Percentiles rank a stretch among this genome's conserved stretches.
phyloP scores from a whole-genome alignment of 2,329 filamentous ascomycete genomes.

The Colletotrichum lupini region DNA sequence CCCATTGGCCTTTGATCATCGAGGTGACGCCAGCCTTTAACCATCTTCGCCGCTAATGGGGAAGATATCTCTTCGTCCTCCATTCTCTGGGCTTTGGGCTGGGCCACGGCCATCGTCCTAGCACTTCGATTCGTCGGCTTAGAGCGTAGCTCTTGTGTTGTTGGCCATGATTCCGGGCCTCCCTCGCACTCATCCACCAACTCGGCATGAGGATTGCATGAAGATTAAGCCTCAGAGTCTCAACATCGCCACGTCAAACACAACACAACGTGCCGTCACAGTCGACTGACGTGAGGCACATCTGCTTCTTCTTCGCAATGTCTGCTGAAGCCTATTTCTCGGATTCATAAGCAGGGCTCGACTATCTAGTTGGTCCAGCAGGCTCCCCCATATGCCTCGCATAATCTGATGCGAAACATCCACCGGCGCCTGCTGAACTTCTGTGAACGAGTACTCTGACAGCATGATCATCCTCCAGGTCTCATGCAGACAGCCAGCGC shows the following conservation, averaged over 20 bases:
- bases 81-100: neutral
- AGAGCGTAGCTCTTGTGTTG: neutral
- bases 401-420: conserved; percentile 9
- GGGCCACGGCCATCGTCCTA: neutral
- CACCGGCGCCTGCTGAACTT: neutral
- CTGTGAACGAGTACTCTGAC: neutral
- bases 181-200: conserved; percentile 6
- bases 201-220: neutral
- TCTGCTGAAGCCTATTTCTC: neutral
- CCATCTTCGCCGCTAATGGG: neutral
- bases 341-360: neutral
- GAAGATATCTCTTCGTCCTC: neutral
- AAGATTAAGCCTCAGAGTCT: neutral
- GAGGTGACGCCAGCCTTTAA: neutral
- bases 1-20: conserved; percentile 11
- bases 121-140: neutral
- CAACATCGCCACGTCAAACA: neutral
- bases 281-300: neutral
- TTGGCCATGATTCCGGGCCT: conserved; percentile 16
- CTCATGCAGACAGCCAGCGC: neutral
- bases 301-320: neutral
- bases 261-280: neutral
- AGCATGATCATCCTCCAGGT: neutral
- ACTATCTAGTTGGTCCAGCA: neutral
- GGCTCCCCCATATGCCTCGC: neutral